phyloP scores from a whole-genome alignment of 495 filamentous ascomycete genomes.

The Xylaria curta region DNA sequence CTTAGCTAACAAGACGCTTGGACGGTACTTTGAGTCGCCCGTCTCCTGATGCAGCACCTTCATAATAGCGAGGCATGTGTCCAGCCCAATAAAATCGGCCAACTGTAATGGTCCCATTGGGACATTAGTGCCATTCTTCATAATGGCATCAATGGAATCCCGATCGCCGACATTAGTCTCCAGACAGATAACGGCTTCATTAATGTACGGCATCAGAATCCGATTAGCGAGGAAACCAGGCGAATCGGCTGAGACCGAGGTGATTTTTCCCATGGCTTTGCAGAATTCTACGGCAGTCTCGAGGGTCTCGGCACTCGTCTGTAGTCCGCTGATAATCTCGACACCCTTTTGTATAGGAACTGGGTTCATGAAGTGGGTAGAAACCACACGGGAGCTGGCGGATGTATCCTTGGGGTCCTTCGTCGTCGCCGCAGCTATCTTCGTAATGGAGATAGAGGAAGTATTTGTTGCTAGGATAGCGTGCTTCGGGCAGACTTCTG shows the following conservation, averaged over 20 bases:
- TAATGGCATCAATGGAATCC: constrained; percentile 94
- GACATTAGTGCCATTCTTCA: constrained; percentile 99
- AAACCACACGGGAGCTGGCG: constrained; percentile 85
- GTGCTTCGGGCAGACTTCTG: constrained; percentile 82
- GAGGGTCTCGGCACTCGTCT: constrained; percentile 83
- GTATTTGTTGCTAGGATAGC: constrained; percentile 97
- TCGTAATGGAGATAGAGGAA: constrained; percentile 95
- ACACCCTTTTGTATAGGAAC: constrained; percentile 97
- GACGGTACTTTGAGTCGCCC: constrained; percentile 93
- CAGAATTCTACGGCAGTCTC: constrained; percentile 87
- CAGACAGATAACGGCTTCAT: constrained; percentile 95
- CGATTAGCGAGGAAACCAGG: constrained; percentile 96
- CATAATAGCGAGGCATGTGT: constrained; percentile 98
- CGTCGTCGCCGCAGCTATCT: constrained; percentile 86
- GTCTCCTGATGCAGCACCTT: constrained; percentile 91
- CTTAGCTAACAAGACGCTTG: constrained; percentile 80
- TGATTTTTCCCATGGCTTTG: constrained; percentile 89
- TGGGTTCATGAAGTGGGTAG: constrained; percentile 99
- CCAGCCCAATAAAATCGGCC: constrained; percentile 96
- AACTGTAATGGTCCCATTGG: constrained; percentile 95
- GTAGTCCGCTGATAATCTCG: constrained; percentile 92
- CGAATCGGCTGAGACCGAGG: constrained; percentile 83
- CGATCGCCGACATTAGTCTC: constrained; percentile 88
- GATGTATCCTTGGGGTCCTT: constrained; percentile 77
- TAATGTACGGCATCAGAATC: constrained; percentile 99